Conservation (phyloP, 2,329 filamentous ascomycete species). For the Bipolaris oryzae region DNA sequence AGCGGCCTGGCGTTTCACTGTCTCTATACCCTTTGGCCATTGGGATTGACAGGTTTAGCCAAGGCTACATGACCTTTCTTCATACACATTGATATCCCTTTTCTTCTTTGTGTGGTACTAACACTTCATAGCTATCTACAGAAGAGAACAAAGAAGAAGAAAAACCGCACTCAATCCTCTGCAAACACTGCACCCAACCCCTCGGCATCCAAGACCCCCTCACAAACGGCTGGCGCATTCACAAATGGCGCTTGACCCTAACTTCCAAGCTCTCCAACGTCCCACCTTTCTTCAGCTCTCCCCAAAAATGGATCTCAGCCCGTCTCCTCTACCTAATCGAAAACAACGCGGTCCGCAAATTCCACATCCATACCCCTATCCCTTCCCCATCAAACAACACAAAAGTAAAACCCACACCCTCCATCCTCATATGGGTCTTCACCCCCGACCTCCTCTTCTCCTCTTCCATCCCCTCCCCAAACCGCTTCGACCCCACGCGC, state of each 20-base stretch:
- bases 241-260: slow-evolving; percentile 56
- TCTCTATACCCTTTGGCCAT: slow-evolving; percentile 35
- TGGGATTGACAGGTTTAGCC: slow-evolving; percentile 44
- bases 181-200: slow-evolving; percentile 47
- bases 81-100: not conserved
- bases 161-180: slow-evolving; percentile 33
- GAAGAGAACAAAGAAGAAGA: slow-evolving; percentile 10
- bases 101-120: slow-evolving; percentile 10
- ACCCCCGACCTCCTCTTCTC: slow-evolving; percentile 65
- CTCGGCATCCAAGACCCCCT: slow-evolving; percentile 51
- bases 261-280: slow-evolving; percentile 8
- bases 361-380: slow-evolving; percentile 57
- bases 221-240: slow-evolving; percentile 56
- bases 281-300: slow-evolving; percentile 16
- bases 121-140: slow-evolving; percentile 15
- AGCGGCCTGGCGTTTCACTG: slow-evolving; percentile 44
- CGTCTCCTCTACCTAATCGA: slow-evolving; percentile 63
- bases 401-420: slow-evolving; percentile 16
- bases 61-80: slow-evolving; percentile 35
- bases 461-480: slow-evolving; percentile 45
- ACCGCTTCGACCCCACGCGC: slow-evolving; percentile 50
- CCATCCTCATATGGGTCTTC: slow-evolving; percentile 63
- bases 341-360: slow-evolving; percentile 61
- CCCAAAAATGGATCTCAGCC: slow-evolving; percentile 58
- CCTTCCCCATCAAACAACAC: not conserved